Percentiles rank a stretch among this genome's conserved stretches.
These are phyloP conservation scores for Gossypium lobatum DNA, from an alignment of 441 rosid species.

Conservation along the genomic window DNA sequence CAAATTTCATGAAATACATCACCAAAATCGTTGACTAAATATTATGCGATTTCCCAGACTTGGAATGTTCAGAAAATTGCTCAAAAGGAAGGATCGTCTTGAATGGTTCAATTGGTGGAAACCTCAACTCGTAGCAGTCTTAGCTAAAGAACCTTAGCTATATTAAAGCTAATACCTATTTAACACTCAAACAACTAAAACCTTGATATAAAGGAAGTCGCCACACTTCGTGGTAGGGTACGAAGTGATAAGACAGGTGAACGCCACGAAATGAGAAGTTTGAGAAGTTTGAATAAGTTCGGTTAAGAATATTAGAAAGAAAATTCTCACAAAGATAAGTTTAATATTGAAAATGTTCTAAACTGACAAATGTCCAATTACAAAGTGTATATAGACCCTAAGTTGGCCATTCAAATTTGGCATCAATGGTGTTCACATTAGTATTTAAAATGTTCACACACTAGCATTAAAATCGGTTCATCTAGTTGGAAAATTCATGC, in stretches of 20 bases:
- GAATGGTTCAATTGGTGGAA: not conserved
- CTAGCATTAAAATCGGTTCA: not conserved
- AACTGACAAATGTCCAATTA: not conserved
- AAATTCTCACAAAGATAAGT: not conserved
- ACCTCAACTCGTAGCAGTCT: not conserved
- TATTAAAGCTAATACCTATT: not conserved
- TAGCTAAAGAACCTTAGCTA: not conserved
- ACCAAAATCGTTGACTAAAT: not conserved
- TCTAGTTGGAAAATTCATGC: not conserved
- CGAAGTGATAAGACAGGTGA: not conserved
- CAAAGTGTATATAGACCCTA: not conserved
- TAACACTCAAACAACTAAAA: not conserved
- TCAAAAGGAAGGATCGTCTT: not conserved
- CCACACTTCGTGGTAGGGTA: not conserved
- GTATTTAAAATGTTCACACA: not conserved
- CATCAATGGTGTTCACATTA: not conserved
- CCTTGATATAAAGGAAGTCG: not conserved
- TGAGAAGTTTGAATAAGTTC: not conserved
- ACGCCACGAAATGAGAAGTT: not conserved
- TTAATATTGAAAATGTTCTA: not conserved
- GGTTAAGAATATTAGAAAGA: not conserved
- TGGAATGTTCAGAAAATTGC: not conserved
- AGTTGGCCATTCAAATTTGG: not conserved
- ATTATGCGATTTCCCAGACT: not conserved
- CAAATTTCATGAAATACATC: not conserved